Conservation (phyloP, 148 eudicot species). For the Rhododendron kiyosumense region DNA sequence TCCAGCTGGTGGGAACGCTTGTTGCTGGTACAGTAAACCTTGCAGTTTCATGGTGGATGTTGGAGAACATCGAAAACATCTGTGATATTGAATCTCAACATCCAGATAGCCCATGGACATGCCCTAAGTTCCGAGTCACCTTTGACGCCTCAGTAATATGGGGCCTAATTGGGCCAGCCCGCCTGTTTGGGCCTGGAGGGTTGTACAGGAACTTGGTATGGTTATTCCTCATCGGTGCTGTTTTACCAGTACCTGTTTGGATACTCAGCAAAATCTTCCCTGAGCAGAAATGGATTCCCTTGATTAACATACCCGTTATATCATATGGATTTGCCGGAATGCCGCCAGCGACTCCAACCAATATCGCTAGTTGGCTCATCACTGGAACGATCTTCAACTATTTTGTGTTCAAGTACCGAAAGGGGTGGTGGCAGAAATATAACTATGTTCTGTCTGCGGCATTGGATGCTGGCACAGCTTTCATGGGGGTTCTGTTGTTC, state of each 20-base stretch:
- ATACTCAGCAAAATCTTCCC: slow-evolving; percentile 81
- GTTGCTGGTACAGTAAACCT: slow-evolving; percentile 82
- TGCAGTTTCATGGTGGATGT: slow-evolving; percentile 98
- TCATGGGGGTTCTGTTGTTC: slow-evolving; percentile 88
- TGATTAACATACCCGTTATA: slow-evolving; percentile 88
- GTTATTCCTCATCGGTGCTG: slow-evolving; percentile 87
- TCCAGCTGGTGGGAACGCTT: slow-evolving; percentile 81
- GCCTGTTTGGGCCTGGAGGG: slow-evolving; percentile 84
- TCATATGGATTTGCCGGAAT: slow-evolving; percentile 96
- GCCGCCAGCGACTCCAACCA: slow-evolving; percentile 98
- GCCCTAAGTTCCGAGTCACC: slow-evolving; percentile 92
- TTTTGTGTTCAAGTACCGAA: slow-evolving; percentile 74
- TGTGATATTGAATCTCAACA: slow-evolving; percentile 79
- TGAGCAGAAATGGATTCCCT: slow-evolving; percentile 85
- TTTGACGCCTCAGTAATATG: slow-evolving; percentile 95
- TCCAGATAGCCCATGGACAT: slow-evolving; percentile 98
- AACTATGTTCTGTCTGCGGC: slow-evolving; percentile 93
- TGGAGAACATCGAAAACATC: slow-evolving; percentile 66
- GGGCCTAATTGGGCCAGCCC: slow-evolving; percentile 92
- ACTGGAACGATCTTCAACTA: slow-evolving; percentile 85
- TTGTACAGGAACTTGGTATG: slow-evolving; percentile 89
- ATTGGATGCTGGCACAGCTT: slow-evolving; percentile 95
- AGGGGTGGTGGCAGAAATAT: slow-evolving; percentile 93
- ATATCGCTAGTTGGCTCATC: slow-evolving; percentile 85
- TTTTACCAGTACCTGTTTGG: slow-evolving; percentile 89